Conservation (phyloP, 495 filamentous ascomycete genomes). For the Lepraria neglecta region DNA sequence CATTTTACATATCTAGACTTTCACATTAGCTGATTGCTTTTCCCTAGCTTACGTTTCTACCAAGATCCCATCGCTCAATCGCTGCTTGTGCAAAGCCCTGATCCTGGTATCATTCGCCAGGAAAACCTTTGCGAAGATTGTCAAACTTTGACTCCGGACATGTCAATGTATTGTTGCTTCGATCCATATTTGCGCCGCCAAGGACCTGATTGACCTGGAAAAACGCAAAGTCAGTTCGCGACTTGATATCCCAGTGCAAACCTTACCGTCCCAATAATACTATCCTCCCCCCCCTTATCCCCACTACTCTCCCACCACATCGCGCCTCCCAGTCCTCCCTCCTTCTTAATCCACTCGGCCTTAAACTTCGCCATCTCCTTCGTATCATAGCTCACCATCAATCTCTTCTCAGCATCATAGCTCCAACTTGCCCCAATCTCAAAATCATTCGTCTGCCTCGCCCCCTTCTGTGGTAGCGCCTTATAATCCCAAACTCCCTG, state of each 20-base stretch:
- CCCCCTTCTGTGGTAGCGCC: constrained; percentile 44
- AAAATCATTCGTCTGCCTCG: constrained; percentile 36
- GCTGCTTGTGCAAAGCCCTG: neutral
- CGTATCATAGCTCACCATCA: constrained; percentile 75
- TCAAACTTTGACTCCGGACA: constrained; percentile 78
- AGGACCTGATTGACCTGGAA: constrained; percentile 43
- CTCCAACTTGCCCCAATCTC: constrained; percentile 56
- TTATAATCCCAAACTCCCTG: constrained; percentile 76
- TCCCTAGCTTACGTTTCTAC: neutral
- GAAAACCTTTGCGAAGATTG: constrained; percentile 55
- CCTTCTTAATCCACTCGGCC: constrained; percentile 55
- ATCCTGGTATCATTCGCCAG: constrained; percentile 14
- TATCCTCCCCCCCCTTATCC: constrained; percentile 55
- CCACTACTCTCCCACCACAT: constrained; percentile 91
- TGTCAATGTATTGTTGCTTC: constrained; percentile 57
- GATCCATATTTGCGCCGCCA: constrained; percentile 46
- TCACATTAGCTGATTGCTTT: too few relatives aligned
- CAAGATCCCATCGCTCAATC: neutral
- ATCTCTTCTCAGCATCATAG: constrained; percentile 51
- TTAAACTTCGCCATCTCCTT: constrained; percentile 51
- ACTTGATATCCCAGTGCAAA: neutral
- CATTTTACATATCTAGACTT: too few relatives aligned
- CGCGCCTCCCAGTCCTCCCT: constrained; percentile 59
- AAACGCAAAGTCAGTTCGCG: neutral
- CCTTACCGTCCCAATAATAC: constrained; percentile 56